These are phyloP conservation scores for Fomitopsis schrenkii DNA, from an alignment of 1,284 basidiomycete genomes.

Conservation along the genomic window DNA sequence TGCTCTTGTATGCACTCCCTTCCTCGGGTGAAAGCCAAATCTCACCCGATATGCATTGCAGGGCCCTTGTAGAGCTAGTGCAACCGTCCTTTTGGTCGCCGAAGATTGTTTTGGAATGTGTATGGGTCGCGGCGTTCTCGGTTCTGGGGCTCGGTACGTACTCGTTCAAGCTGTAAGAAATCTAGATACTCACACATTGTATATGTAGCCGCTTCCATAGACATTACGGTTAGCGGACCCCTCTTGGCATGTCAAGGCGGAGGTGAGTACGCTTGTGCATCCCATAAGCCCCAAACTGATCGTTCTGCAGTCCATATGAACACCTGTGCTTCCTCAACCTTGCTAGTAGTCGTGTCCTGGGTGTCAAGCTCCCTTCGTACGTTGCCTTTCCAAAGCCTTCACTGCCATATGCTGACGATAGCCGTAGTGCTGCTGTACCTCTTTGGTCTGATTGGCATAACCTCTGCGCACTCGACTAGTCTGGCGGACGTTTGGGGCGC, in stretches of 20 bases:
- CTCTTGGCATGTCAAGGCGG: constrained; percentile 31
- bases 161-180: not conserved
- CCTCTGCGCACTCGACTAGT: constrained; percentile 37
- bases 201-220: constrained; percentile 41
- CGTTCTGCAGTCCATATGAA: constrained; percentile 31
- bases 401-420: constrained; percentile 7
- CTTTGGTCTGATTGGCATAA: constrained; percentile 42
- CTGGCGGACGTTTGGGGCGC: constrained; percentile 47
- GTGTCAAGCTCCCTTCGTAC: constrained; percentile 46
- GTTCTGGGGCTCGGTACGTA: constrained; percentile 10
- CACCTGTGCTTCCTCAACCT: constrained; percentile 49
- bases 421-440: constrained; percentile 50
- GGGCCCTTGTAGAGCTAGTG: constrained; percentile 1
- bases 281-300: not conserved
- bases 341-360: constrained; percentile 54
- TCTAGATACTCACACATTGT: not conserved
- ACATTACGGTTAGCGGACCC: constrained; percentile 38
- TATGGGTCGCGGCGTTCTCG: not conserved
- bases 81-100: constrained; percentile 1
- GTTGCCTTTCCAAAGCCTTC: constrained; percentile 19
- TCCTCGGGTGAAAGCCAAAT: not conserved
- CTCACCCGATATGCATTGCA: not conserved
- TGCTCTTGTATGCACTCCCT: constrained; percentile 40
- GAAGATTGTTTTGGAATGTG: constrained; percentile 3
- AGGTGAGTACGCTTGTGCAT: constrained; percentile 27